Evolutionary conservation across 1,284 basidiomycete species (phyloP).

Genomic region (Trametes versicolor): DNA sequence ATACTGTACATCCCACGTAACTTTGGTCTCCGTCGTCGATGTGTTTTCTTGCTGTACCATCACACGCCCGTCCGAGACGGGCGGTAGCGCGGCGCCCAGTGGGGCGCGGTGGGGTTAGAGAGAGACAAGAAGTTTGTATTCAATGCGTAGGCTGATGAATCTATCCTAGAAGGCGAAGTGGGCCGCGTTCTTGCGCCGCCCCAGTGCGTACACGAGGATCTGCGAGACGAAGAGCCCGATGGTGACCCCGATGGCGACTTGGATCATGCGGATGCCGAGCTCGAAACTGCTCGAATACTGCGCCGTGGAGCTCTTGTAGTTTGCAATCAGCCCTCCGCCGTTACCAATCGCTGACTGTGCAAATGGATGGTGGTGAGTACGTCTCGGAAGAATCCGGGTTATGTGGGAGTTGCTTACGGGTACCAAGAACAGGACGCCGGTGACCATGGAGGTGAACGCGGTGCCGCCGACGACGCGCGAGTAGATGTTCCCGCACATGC

Average conservation of each 20-base stretch:
- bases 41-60: conserved; percentile 30
- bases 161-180: conserved; percentile 77
- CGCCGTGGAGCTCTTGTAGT: conserved; percentile 67
- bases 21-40: conserved; percentile 20
- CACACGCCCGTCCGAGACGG: conserved; percentile 12
- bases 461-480: conserved; percentile 81
- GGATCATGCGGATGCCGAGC: conserved; percentile 81
- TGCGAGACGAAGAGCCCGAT: conserved; percentile 86
- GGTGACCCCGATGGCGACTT: conserved; percentile 88
- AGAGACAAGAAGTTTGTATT: conserved; percentile 13
- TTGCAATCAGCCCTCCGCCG: conserved; percentile 83
- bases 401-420: conserved; percentile 60
- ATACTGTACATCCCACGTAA: conserved; percentile 29
- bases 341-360: conserved; percentile 84
- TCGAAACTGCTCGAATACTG: conserved; percentile 77
- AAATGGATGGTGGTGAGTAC: background rate
- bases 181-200: conserved; percentile 75
- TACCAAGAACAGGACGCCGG: conserved; percentile 85
- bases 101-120: background rate
- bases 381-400: background rate
- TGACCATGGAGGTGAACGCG: conserved; percentile 91
- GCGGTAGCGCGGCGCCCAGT: background rate
- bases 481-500: conserved; percentile 83
- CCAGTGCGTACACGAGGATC: conserved; percentile 81
- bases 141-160: background rate